Base-by-base conservation (phyloP, 495 filamentous ascomycete genomes). In the Endocarpon pusillum region DNA sequence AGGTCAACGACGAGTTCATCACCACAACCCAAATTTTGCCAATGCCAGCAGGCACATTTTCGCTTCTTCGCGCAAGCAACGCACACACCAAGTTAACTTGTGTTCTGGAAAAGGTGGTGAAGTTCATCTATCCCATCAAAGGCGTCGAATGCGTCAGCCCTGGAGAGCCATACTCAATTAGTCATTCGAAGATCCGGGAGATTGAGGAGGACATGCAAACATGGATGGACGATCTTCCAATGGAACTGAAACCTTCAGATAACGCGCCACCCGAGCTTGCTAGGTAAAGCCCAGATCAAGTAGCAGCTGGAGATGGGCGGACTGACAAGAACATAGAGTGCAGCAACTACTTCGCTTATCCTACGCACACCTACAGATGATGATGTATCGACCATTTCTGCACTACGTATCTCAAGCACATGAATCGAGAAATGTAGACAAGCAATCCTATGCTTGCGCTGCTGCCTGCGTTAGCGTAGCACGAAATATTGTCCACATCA, bases 301-400 rank as follows among this genome's bases (percentile, higher is more conserved):
- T 37, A 8, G 9, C 28, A 20, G 29, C n/a, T 22, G 14, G 8
- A 6, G 11, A 33, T 32, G 19, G 31, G 34, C 19, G 16, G 22
- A 38, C 22, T 55, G 38, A 59, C 40, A 33, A 42, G 20, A n/a
- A 21, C 35, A n/a, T 40, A 92, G 84, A 37, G 67, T 85, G 32
- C 84, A 86, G 40, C 86, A 92, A 46, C 62, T 93, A 14, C 64
- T 97, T 2, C 72, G 85, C 27, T 80, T 94, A 49, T 74, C 78
- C 21, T 94, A 79, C 51, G 81, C 79, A 11, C 85, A 94, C 45
- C 82, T 89, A 11, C 83, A 96, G 51, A 80, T 94, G 69, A 77
- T 94, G 51, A 73, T 96, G 37, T 96, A 96, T 47, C 70, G 89
- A 6, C 89, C 89, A 0, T 97, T 96, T 46, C 60, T 96, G 18